Conservation (phyloP, 306 rosid species). For the Vicia faba region DNA sequence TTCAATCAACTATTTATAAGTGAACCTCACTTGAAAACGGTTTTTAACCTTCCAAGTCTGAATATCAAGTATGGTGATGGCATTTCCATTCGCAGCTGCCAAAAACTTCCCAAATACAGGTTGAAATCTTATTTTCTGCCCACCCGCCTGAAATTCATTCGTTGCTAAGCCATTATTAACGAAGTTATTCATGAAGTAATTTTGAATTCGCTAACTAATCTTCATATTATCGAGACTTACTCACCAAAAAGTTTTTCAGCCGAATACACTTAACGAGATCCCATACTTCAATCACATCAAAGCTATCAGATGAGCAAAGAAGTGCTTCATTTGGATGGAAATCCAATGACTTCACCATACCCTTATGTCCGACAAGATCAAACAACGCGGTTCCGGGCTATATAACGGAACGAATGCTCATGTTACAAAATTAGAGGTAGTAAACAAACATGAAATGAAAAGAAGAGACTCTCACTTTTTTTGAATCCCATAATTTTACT, state of each 20-base stretch:
- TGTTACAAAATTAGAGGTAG: not conserved
- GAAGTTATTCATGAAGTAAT: not conserved
- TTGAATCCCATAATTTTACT: slow-evolving; percentile 16
- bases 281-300: slow-evolving; percentile 17
- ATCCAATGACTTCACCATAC: slow-evolving; percentile 14
- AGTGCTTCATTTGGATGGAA: not conserved
- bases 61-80: slow-evolving; percentile 6
- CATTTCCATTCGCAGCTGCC: slow-evolving; percentile 17
- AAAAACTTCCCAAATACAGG: not conserved
- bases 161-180: not conserved
- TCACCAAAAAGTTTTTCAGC: not conserved
- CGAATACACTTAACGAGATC: not conserved
- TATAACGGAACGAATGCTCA: not conserved
- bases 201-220: not conserved
- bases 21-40: slow-evolving; percentile 12
- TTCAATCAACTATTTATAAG: slow-evolving; percentile 7
- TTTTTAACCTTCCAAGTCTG: not conserved
- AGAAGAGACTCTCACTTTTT: not conserved
- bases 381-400: not conserved
- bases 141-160: slow-evolving; percentile 22
- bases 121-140: slow-evolving; percentile 4
- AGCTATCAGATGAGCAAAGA: slow-evolving; percentile 9
- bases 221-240: not conserved
- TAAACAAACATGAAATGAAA: not conserved
- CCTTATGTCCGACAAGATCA: not conserved